Conservation (phyloP, 2,329 filamentous ascomycete species). For the Bipolaris sorokiniana region DNA sequence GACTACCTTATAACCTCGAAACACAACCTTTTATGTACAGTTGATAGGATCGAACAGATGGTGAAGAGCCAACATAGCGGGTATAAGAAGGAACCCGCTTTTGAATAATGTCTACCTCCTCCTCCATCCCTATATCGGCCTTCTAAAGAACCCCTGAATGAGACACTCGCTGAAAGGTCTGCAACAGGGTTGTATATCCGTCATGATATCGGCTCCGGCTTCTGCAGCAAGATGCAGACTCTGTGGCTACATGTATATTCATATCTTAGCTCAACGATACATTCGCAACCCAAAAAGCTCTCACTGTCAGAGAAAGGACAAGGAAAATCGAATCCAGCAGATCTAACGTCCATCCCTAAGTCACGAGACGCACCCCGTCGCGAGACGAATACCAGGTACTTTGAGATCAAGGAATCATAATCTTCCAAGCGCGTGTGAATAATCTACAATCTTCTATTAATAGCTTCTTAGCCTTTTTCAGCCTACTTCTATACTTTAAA, state of each 20-base stretch:
- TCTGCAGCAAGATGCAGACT: constrained; percentile 3
- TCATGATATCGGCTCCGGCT: constrained; percentile 12
- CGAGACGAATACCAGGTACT: too few relatives aligned
- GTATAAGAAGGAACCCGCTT: constrained; percentile 13
- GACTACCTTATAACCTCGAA: constrained; percentile 21
- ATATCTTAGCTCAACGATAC: not conserved
- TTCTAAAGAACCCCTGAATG: not conserved
- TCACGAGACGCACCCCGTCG: too few relatives aligned
- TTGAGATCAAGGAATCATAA: too few relatives aligned
- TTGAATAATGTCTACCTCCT: constrained; percentile 5
- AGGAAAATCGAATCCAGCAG: too few relatives aligned
- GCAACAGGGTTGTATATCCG: constrained; percentile 9
- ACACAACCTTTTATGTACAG: constrained; percentile 14
- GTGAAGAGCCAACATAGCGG: constrained; percentile 15
- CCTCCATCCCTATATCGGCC: constrained; percentile 5
- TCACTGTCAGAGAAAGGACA: too few relatives aligned
- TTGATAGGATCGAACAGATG: constrained; percentile 14
- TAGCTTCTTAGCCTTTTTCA: too few relatives aligned
- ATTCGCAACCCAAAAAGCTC: too few relatives aligned
- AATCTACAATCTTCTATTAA: too few relatives aligned
- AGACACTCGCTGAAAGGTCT: constrained; percentile 14
- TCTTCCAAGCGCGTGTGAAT: too few relatives aligned
- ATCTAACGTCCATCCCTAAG: too few relatives aligned
- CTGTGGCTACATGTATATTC: constrained; percentile 13
- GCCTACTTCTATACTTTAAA: too few relatives aligned